phyloP scores from a whole-genome alignment of 768 basidiomycete genomes.

The Tricholomella constricta region DNA sequence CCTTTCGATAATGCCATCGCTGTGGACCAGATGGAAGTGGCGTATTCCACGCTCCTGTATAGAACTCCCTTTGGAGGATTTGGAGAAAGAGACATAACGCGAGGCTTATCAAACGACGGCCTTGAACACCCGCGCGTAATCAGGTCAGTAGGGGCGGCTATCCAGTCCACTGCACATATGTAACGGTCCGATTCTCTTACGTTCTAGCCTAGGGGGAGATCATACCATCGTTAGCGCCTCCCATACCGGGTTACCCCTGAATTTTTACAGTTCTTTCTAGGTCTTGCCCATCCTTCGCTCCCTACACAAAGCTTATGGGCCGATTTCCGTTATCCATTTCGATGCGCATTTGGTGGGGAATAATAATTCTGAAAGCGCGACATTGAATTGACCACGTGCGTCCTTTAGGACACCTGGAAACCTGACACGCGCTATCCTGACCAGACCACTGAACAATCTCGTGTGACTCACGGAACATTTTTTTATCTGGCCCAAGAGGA shows the following conservation, averaged over 20 bases:
- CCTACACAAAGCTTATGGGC: conserved; percentile 77
- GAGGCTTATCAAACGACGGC: conserved; percentile 54
- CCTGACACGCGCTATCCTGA: conserved; percentile 47
- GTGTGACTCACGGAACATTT: conserved; percentile 83
- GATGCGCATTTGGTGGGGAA: conserved; percentile 55
- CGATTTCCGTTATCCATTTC: conserved; percentile 82
- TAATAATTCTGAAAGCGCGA: conserved; percentile 20
- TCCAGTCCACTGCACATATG: not conserved
- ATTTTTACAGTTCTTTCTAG: conserved; percentile 32
- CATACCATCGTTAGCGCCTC: conserved; percentile 69
- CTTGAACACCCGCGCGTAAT: conserved; percentile 74
- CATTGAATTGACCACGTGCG: not conserved
- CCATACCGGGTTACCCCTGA: conserved; percentile 32
- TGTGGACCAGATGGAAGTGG: conserved; percentile 84
- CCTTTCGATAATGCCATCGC: conserved; percentile 86
- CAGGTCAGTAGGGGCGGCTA: conserved; percentile 41
- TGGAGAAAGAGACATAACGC: conserved; percentile 39
- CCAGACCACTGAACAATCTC: conserved; percentile 60
- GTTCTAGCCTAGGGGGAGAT: conserved; percentile 74
- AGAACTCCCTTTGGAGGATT: conserved; percentile 43
- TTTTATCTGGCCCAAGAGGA: conserved; percentile 81
- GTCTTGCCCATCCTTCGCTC: conserved; percentile 83
- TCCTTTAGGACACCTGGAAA: conserved; percentile 63
- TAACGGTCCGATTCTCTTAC: not conserved
- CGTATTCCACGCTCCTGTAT: conserved; percentile 75